Percentiles rank a stretch among this genome's conserved stretches.
phyloP scores from a whole-genome alignment of 345 rosid genomes.

The Hibiscus syriacus region DNA sequence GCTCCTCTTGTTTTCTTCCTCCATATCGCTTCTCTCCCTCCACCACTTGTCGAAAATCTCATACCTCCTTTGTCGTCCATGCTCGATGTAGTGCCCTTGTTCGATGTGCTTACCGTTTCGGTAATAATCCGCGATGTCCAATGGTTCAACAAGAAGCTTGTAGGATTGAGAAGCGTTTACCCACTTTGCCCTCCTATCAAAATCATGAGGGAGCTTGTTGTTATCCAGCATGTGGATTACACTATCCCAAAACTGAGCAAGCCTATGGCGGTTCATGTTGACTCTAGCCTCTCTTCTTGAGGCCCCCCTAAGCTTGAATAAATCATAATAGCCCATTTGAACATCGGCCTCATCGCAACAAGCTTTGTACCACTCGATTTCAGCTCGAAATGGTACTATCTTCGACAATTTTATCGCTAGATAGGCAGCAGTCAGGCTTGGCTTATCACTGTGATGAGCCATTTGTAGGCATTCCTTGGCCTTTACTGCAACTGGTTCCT shows the following conservation, averaged over 20 bases:
- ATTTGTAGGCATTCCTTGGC: slow-evolving; percentile 36
- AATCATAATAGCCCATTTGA: slow-evolving; percentile 63
- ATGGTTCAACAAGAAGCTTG: slow-evolving; percentile 53
- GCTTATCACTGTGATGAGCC: slow-evolving; percentile 35
- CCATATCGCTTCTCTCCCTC: not conserved
- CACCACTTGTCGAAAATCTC: too few species aligned
- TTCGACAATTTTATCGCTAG: slow-evolving; percentile 40
- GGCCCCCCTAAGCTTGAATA: slow-evolving; percentile 41
- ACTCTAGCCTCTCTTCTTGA: slow-evolving; percentile 37
- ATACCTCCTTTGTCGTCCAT: slow-evolving; percentile 67
- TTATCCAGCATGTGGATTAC: slow-evolving; percentile 55
- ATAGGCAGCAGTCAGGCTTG: slow-evolving; percentile 37
- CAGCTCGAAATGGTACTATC: slow-evolving; percentile 35
- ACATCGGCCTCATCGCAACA: slow-evolving; percentile 42
- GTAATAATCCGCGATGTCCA: too few species aligned
- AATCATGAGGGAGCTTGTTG: slow-evolving; percentile 67
- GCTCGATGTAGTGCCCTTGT: slow-evolving; percentile 39
- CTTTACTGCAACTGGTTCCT: not conserved
- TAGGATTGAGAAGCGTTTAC: slow-evolving; percentile 51
- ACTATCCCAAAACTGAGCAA: slow-evolving; percentile 55
- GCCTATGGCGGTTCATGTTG: slow-evolving; percentile 51
- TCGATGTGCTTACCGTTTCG: slow-evolving; percentile 14
- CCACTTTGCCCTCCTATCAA: slow-evolving; percentile 47
- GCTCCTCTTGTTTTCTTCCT: slow-evolving; percentile 30
- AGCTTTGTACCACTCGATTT: slow-evolving; percentile 55